phyloP scores from a whole-genome alignment of 2,329 filamentous ascomycete species.

The Fusarium anguioides region DNA sequence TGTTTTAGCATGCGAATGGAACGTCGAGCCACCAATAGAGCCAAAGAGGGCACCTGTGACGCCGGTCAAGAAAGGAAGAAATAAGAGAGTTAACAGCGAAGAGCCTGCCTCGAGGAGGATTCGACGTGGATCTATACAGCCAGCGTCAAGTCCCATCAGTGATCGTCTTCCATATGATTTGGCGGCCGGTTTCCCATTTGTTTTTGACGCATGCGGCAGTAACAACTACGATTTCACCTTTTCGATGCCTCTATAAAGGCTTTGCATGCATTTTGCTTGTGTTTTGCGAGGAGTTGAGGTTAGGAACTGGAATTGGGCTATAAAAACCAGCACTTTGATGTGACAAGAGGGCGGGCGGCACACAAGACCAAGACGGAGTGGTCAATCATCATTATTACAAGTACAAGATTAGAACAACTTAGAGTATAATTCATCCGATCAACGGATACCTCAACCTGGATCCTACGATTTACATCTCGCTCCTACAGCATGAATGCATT shows the following conservation, averaged over 20 bases:
- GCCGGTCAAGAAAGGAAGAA: slow-evolving; percentile 43
- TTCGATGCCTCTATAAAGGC: slow-evolving; percentile 24
- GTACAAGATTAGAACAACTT: slow-evolving; percentile 28
- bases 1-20: slow-evolving; percentile 57
- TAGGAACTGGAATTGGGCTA: slow-evolving; percentile 1
- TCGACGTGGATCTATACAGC: slow-evolving; percentile 24
- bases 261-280: slow-evolving; percentile 1
- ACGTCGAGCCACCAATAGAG: slow-evolving; percentile 38
- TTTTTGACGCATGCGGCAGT: slow-evolving; percentile 36
- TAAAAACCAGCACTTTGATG: background rate
- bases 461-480: background rate
- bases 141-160: background rate
- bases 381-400: background rate
- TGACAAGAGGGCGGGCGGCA: background rate
- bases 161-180: slow-evolving; percentile 8
- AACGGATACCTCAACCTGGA: background rate
- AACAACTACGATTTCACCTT: slow-evolving; percentile 45
- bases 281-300: slow-evolving; percentile 23
- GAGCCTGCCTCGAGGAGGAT: slow-evolving; percentile 37
- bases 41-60: slow-evolving; percentile 13
- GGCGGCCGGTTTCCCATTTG: slow-evolving; percentile 31
- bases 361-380: background rate
- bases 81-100: slow-evolving; percentile 44
- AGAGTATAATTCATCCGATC: slow-evolving; percentile 33
- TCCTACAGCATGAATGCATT: background rate